phyloP scores from a whole-genome alignment of 2,329 filamentous ascomycete genomes.

The Colletotrichum destructivum region DNA sequence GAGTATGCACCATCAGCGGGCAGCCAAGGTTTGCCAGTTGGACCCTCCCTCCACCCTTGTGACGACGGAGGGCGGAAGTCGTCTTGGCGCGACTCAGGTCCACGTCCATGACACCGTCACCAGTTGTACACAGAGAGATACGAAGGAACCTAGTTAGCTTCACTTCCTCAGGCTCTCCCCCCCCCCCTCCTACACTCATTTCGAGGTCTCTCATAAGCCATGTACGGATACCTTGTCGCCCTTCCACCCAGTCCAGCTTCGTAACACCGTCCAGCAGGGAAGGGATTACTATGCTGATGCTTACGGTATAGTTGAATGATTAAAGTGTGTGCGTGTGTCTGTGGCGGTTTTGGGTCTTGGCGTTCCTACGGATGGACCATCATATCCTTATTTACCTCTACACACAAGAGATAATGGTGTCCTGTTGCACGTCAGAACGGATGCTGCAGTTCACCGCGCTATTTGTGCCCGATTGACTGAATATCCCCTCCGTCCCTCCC shows the following conservation, averaged over 20 bases:
- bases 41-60: constrained; percentile 10
- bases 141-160: constrained; percentile 41
- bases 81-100: constrained; percentile 39
- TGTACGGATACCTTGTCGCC: constrained; percentile 2
- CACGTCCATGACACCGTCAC: constrained; percentile 24
- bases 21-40: no score
- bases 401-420: not conserved
- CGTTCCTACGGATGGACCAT: constrained; percentile 17
- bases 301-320: not conserved
- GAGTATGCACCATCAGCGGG: no score
- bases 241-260: not conserved
- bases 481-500: no score
- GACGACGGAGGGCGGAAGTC: constrained; percentile 19
- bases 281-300: not conserved
- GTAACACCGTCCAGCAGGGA: constrained; percentile 13
- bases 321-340: not conserved
- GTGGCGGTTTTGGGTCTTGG: constrained; percentile 35
- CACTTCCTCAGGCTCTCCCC: constrained; percentile 9
- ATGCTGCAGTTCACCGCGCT: constrained; percentile 15
- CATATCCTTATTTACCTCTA: constrained; percentile 8
- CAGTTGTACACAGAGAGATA: constrained; percentile 7
- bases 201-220: not conserved
- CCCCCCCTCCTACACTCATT: not conserved
- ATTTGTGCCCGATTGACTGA: constrained; percentile 11
- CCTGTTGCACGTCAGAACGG: not conserved